Evolutionary conservation across 192 early-diverging fungal species (phyloP).

Genomic region (Tieghemiomyces parasiticus): DNA sequence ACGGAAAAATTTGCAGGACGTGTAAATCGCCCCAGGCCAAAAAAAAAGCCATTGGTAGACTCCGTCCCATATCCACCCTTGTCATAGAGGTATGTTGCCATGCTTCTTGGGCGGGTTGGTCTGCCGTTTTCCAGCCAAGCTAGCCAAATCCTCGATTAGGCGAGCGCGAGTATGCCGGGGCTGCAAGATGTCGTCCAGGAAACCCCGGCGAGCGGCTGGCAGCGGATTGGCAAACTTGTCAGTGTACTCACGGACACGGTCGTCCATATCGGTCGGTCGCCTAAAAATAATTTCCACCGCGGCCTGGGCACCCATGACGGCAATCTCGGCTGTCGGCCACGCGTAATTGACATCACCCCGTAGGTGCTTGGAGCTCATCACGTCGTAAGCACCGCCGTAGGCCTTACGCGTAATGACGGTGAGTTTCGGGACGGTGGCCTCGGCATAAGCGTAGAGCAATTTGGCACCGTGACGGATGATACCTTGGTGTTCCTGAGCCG

Average conservation of each 20-base stretch:
- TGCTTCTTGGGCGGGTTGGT: conserved; percentile 84
- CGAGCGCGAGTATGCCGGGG: conserved; percentile 56
- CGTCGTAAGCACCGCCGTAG: conserved; percentile 95
- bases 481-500: conserved; percentile 85
- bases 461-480: conserved; percentile 96
- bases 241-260: conserved; percentile 58
- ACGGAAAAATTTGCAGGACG: too few relatives aligned
- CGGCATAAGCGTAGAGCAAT: conserved; percentile 88
- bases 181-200: conserved; percentile 58
- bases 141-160: conserved; percentile 78
- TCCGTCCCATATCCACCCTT: too few relatives aligned
- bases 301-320: conserved; percentile 96
- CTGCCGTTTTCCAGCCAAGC: conserved; percentile 61
- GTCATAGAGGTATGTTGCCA: conserved; percentile 87
- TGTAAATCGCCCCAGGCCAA: too few relatives aligned
- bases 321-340: conserved; percentile 96
- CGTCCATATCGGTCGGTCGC: conserved; percentile 28
- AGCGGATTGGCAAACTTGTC: conserved; percentile 88
- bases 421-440: conserved; percentile 94
- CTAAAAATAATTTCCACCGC: conserved; percentile 95
- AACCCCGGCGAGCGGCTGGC: conserved; percentile 81
- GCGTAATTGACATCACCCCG: conserved; percentile 82
- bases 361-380: conserved; percentile 95
- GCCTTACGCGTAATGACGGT: conserved; percentile 92
- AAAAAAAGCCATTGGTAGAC: too few relatives aligned